Base-by-base conservation (phyloP, 495 filamentous ascomycete genomes). In the Neurospora discreta region DNA sequence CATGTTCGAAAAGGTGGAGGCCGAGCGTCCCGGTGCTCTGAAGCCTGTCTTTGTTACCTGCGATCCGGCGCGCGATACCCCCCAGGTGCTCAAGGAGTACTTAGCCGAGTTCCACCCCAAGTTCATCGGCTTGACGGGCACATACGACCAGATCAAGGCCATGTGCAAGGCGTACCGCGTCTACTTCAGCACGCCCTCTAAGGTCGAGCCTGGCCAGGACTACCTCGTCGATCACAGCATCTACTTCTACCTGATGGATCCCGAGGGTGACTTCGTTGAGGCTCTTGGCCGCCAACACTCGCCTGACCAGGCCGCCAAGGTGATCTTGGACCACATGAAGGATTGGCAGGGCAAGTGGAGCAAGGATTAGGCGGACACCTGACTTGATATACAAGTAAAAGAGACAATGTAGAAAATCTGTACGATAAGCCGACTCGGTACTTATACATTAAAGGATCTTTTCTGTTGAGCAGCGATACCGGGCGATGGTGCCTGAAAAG, bases 221-320 rank as follows among this genome's bases (percentile, higher is more conserved):
- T 99, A 99, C 82, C 81, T 99, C 73, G 95, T 99, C 44, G 95
- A 98, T 82, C 95, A 99, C 83, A 97, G 93, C 78, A 98, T 99
- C 74, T 99, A 99, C 85, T 99, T 99, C 78, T 99, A 99, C 80
- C 82, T 99, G 73, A 99, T 99, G 95, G 94, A 98, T 82, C 95
- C 95, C 58, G 96, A 99, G 73, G 94, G 94, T 16, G 96, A 98
- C 81, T 99, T 99, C 79, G 94, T 99, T 33, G 95, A 99, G 84
- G 96, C 93, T 33, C 90, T 99, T 75, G 95, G 95, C 42, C 86
- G 96, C 72, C 94, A 98, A 82, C 93, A 97, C 84, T 95, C 90
- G 36, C 92, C 94, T 16, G 91, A 96, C 74, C 86, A 90, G 74
- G 96, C 90, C 16, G 92, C 94, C 60, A 91, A 88, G 81, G 84